Evolutionary conservation across 371 early-diverging fungal genomes (phyloP).

Genomic region (Circinella umbellata): DNA sequence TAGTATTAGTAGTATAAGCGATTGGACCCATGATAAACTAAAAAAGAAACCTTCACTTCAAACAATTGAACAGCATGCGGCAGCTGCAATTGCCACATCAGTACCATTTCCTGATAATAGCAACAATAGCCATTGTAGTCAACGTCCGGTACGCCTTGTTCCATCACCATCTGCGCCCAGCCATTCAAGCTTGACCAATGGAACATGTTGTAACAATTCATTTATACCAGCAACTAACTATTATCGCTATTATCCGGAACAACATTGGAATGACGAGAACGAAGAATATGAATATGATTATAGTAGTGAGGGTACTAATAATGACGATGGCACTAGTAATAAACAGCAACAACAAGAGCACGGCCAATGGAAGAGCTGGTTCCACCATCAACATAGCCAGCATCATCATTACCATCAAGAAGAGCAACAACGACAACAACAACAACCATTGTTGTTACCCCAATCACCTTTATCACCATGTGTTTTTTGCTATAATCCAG

Average conservation of each 20-base stretch:
- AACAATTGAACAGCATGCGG: slow-evolving; percentile 4
- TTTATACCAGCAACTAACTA: slow-evolving; percentile 10
- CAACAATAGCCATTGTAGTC: not conserved
- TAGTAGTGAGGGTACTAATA: no score
- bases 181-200: slow-evolving; percentile 2
- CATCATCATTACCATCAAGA: not conserved
- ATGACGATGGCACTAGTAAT: not conserved
- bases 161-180: slow-evolving; percentile 20
- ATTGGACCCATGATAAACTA: slow-evolving; percentile 16
- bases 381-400: not conserved
- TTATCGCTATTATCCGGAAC: slow-evolving; percentile 13
- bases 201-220: not conserved
- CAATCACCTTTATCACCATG: not conserved
- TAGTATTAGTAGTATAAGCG: not conserved
- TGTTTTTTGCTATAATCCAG: slow-evolving; percentile 15
- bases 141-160: slow-evolving; percentile 13
- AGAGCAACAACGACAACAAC: not conserved
- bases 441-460: no score
- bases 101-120: not conserved
- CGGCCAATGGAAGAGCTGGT: slow-evolving; percentile 17
- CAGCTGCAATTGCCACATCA: not conserved
- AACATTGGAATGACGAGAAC: not conserved
- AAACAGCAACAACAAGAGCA: not conserved
- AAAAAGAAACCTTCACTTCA: slow-evolving; percentile 9
- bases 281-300: not conserved